phyloP scores from a whole-genome alignment of 1,139 yeast genomes.

The Candida dubliniensis region DNA sequence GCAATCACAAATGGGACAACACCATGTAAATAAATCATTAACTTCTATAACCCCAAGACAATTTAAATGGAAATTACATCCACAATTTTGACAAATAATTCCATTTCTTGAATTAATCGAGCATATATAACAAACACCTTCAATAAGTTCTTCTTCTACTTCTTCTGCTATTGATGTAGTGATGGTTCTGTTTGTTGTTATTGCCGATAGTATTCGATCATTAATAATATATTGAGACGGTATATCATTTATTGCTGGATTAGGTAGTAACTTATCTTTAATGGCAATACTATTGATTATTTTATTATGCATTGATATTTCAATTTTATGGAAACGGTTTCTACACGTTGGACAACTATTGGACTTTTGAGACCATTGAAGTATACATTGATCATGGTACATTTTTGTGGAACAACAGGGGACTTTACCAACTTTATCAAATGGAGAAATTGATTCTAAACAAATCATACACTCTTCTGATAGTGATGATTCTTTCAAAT shows the following conservation, averaged over 20 bases:
- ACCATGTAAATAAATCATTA: conserved; percentile 29
- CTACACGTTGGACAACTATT: conserved; percentile 59
- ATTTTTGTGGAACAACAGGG: conserved; percentile 35
- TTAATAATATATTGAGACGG: conserved; percentile 37
- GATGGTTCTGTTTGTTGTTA: conserved; percentile 1
- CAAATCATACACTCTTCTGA: conserved; percentile 51
- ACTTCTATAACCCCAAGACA: conserved; percentile 26
- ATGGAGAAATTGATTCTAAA: conserved; percentile 34
- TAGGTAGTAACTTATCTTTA: conserved; percentile 33
- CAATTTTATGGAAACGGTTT: conserved; percentile 30
- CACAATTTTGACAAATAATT: conserved; percentile 32
- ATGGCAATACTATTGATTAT: conserved; percentile 20
- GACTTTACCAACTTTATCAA: conserved; percentile 34
- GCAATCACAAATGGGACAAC: conserved; percentile 46
- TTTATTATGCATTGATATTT: conserved; percentile 16
- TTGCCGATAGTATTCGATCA: neutral
- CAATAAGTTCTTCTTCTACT: neutral
- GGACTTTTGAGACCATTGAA: conserved; percentile 49
- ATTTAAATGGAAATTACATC: conserved; percentile 33
- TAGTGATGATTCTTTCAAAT: neutral
- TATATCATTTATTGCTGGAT: conserved; percentile 41
- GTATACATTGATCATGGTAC: conserved; percentile 49
- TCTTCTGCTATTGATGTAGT: conserved; percentile 4
- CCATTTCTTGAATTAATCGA: conserved; percentile 10
- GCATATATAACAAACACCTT: conserved; percentile 36